Base-by-base conservation (phyloP, 176 grass and related monocot genomes). In the Melocanna baccifera region DNA sequence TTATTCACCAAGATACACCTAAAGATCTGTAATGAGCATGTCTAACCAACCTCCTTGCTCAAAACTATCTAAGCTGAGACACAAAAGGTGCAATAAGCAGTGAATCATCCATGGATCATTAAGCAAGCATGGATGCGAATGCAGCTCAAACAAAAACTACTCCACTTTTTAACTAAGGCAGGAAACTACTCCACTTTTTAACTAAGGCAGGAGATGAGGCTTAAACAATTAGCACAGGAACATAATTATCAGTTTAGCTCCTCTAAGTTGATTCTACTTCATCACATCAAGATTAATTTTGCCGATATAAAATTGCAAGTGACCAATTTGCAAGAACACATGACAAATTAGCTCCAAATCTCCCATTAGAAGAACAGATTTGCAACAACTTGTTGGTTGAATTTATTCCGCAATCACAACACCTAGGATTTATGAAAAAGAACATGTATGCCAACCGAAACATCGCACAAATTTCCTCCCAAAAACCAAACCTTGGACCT, bases 401-500 rank as follows among this genome's bases (percentile, higher is more conserved):
- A 62, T 85, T 89, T 89, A 89, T 89, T 89, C 43, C 50, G 10
- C 70, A 85, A 85, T 6, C 37, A 4, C 22, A 75, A 81, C 55
- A 81, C 5, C 62, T 69, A 81, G 26, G 36, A 77, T 65, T 36
- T 76, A 16, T 10, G 13, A 40, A 70, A 70, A 71, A 47, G 42
- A 77, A 55, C 42, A 88, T 58, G n/a, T 41, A 62, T 62, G 32
- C 43, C 55, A 26, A 85, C 7, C 5, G 64, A 13, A 66, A 42
- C 50, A 62, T 34, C 47, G 34, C 39, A 41, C 69, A 85, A 51
- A 83, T 87, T 75, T 75, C n/a, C 46, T 36, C 62, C 63, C 6
- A 25, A 85, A 55, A 88, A 48, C 10, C 15, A 64, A 85, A 71
- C 22, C 53, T 86, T 22, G 34, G 15, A 4, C 12, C 39, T 74